These are phyloP conservation scores for Pleurotus tuber-regium DNA, from an alignment of 768 basidiomycete species.

Conservation along the genomic window DNA sequence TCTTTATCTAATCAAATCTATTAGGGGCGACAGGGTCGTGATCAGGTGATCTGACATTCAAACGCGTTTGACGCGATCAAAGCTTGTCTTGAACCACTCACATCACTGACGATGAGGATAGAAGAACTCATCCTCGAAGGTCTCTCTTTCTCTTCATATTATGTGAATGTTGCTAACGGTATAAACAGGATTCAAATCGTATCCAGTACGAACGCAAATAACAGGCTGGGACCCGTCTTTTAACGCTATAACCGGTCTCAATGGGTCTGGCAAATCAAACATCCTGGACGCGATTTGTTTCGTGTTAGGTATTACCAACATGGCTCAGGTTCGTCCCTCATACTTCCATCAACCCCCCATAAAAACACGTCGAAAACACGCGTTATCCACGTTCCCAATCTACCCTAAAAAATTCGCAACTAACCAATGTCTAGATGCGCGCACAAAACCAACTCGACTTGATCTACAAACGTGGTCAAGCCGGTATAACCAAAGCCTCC, in stretches of 20 bases:
- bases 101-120: conserved; percentile 94
- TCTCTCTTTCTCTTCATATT: conserved; percentile 19
- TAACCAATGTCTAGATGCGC: conserved; percentile 84
- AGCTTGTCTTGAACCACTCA: too few relatives aligned
- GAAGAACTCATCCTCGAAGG: conserved; percentile 96
- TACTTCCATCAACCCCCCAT: not conserved
- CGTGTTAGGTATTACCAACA: conserved; percentile 95
- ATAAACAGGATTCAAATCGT: conserved; percentile 88
- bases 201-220: conserved; percentile 94
- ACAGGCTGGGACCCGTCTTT: conserved; percentile 97
- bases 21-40: too few relatives aligned
- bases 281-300: conserved; percentile 99
- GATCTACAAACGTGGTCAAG: conserved; percentile 98
- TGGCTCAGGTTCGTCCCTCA: conserved; percentile 69
- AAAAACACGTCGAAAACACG: conserved; percentile 10
- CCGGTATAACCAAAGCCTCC: conserved; percentile 94
- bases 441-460: conserved; percentile 95
- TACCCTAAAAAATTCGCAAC: too few relatives aligned
- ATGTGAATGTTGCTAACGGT: not conserved
- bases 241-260: conserved; percentile 96
- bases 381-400: conserved; percentile 16
- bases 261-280: conserved; percentile 97
- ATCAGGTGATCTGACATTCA: too few relatives aligned
- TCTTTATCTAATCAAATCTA: too few relatives aligned
- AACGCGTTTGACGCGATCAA: too few relatives aligned